A percentile compares a stretch with the other conserved stretches of the same genome.
phyloP scores from a whole-genome alignment of 1,284 basidiomycete genomes.

The Irpex lacteus region DNA sequence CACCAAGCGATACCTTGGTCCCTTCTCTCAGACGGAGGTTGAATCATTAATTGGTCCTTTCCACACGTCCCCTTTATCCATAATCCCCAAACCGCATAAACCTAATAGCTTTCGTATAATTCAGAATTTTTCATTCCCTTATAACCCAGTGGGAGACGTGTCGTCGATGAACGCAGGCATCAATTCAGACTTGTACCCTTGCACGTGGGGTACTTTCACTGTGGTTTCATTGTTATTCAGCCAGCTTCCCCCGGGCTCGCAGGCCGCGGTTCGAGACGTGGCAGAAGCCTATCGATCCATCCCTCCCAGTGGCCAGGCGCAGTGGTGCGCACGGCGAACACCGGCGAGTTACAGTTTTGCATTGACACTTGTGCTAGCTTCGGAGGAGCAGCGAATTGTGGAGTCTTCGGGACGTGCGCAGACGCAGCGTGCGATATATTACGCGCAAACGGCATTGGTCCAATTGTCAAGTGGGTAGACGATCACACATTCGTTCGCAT shows the following conservation, averaged over 20 bases:
- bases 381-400: slow-evolving; percentile 8
- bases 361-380: slow-evolving; percentile 17
- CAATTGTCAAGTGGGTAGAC: slow-evolving; percentile 21
- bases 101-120: slow-evolving; percentile 26
- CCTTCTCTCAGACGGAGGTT: slow-evolving; percentile 23
- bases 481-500: slow-evolving; percentile 14
- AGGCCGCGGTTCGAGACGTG: slow-evolving; percentile 34
- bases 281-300: slow-evolving; percentile 30
- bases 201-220: slow-evolving; percentile 39
- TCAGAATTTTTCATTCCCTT: slow-evolving; percentile 39
- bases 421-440: slow-evolving; percentile 17
- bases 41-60: slow-evolving; percentile 34
- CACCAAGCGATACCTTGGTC: slow-evolving; percentile 30
- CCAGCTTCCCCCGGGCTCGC: slow-evolving; percentile 29
- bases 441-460: slow-evolving; percentile 16
- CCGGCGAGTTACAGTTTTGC: slow-evolving; percentile 19
- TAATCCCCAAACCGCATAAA: slow-evolving; percentile 27
- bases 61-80: slow-evolving; percentile 35
- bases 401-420: slow-evolving; percentile 1
- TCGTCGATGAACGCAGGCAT: slow-evolving; percentile 36
- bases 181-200: slow-evolving; percentile 32
- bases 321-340: slow-evolving; percentile 21
- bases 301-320: slow-evolving; percentile 35
- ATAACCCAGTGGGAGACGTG: background rate
- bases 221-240: slow-evolving; percentile 25